phyloP scores from a whole-genome alignment of 2,329 filamentous ascomycete species.

The Rutstroemia sp. region DNA sequence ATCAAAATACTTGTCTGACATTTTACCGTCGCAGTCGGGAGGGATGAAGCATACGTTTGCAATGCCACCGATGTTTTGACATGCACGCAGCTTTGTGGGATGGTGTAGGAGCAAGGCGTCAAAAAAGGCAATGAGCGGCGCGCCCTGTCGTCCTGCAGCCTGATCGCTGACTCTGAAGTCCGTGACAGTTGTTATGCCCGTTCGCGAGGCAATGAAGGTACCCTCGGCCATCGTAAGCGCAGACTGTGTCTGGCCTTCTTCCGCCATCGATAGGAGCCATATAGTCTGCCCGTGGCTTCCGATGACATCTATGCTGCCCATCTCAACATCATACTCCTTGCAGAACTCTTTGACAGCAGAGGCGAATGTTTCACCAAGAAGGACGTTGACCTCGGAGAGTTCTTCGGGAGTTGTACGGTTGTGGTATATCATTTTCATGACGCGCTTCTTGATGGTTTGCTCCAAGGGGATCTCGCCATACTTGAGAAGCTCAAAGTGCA shows the following conservation, averaged over 20 bases:
- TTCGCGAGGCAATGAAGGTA: constrained; percentile 44
- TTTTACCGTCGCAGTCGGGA: constrained; percentile 34
- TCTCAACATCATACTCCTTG: too few relatives aligned
- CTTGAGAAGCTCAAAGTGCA: too few relatives aligned
- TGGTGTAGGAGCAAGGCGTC: constrained; percentile 49
- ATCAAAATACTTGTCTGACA: constrained; percentile 36
- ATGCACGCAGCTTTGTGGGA: constrained; percentile 47
- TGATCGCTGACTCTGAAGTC: constrained; percentile 52
- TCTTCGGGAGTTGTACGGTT: too few relatives aligned
- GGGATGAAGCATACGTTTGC: constrained; percentile 55
- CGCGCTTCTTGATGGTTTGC: too few relatives aligned
- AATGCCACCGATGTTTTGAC: constrained; percentile 55
- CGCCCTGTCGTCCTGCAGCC: constrained; percentile 45
- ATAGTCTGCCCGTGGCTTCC: constrained; percentile 54
- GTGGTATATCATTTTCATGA: too few relatives aligned
- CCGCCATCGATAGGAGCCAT: constrained; percentile 33
- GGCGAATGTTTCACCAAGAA: too few relatives aligned
- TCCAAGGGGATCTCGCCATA: too few relatives aligned
- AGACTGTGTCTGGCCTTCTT: constrained; percentile 34
- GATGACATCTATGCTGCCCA: constrained; percentile 21
- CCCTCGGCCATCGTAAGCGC: constrained; percentile 52
- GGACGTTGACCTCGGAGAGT: too few relatives aligned
- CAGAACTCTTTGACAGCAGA: too few relatives aligned
- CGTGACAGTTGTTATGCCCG: constrained; percentile 50
- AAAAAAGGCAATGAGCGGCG: constrained; percentile 44